A percentile compares a stretch with the other conserved stretches of the same genome.
These are phyloP conservation scores for Populus trichocarpa DNA, from an alignment of 441 rosid genomes.

Conservation along the genomic window DNA sequence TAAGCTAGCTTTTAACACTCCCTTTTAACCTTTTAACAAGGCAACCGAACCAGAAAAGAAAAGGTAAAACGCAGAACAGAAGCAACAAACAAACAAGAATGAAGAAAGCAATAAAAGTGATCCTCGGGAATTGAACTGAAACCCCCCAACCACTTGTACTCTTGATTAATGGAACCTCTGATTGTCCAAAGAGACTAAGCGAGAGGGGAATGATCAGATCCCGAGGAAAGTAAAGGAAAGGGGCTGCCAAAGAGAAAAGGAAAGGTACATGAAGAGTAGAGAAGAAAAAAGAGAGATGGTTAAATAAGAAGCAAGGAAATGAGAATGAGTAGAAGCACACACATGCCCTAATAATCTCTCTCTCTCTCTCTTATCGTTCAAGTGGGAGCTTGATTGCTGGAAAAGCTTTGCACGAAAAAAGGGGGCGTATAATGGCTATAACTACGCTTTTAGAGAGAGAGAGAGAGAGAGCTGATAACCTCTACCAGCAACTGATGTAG, in stretches of 20 bases:
- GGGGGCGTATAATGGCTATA: slow-evolving; percentile 36
- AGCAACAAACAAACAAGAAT: slow-evolving; percentile 1
- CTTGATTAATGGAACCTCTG: slow-evolving; percentile 6
- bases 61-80: slow-evolving; percentile 10
- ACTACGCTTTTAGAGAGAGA: slow-evolving; percentile 1
- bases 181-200: slow-evolving; percentile 25
- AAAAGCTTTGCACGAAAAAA: slow-evolving; percentile 55
- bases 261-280: slow-evolving; percentile 28
- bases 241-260: too few relatives aligned
- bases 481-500: slow-evolving; percentile 85
- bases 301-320: slow-evolving; percentile 49
- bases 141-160: slow-evolving; percentile 1
- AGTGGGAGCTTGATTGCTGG: slow-evolving; percentile 69
- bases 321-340: slow-evolving; percentile 32
- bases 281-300: slow-evolving; percentile 57
- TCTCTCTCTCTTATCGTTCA: slow-evolving; percentile 1
- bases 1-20: slow-evolving; percentile 15
- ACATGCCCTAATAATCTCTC: slow-evolving; percentile 58
- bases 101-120: slow-evolving; percentile 17
- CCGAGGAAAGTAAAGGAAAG: slow-evolving; percentile 34
- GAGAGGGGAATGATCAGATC: slow-evolving; percentile 40
- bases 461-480: slow-evolving; percentile 26
- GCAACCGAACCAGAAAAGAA: slow-evolving; percentile 25
- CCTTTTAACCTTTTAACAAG: slow-evolving; percentile 12
- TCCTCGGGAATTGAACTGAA: slow-evolving; percentile 57